Evolutionary conservation across 257 asterid species (phyloP).

Genomic region (Misopates orontium): DNA sequence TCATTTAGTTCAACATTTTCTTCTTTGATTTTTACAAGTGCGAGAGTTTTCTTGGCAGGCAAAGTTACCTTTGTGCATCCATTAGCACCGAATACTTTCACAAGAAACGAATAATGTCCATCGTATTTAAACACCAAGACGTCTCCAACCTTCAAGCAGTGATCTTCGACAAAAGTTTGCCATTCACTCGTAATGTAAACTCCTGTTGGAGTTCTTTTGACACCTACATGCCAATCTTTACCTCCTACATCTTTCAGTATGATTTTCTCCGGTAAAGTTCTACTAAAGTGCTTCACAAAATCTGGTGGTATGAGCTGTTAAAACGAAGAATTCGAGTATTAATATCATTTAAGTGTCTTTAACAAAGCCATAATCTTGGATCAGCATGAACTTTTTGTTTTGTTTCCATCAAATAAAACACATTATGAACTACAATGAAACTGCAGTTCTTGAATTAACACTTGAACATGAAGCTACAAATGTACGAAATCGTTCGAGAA

Average conservation of each 20-base stretch:
- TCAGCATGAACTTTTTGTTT: too few species aligned
- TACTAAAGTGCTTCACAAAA: conserved; percentile 29
- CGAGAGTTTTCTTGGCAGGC: background rate
- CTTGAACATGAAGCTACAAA: background rate
- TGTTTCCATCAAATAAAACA: background rate
- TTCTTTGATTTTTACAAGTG: conserved; percentile 20
- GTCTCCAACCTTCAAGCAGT: conserved; percentile 37
- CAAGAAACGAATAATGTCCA: conserved; percentile 27
- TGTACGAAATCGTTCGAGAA: too few species aligned
- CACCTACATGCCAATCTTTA: conserved; percentile 35
- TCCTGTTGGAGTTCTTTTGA: conserved; percentile 32
- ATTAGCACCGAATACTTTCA: conserved; percentile 33
- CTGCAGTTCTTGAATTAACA: background rate
- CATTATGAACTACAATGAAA: too few species aligned
- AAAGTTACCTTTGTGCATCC: conserved; percentile 40
- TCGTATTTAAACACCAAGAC: conserved; percentile 38
- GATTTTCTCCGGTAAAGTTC: conserved; percentile 25
- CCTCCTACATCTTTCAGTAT: conserved; percentile 35
- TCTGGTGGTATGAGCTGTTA: conserved; percentile 31
- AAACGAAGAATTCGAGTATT: background rate
- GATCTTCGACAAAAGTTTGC: conserved; percentile 33
- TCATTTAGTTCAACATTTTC: conserved; percentile 25
- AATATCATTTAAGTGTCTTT: background rate
- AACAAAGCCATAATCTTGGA: background rate
- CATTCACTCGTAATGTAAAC: conserved; percentile 40